phyloP scores from a whole-genome alignment of 1,284 basidiomycete species.

The Leccinum subrobustum region DNA sequence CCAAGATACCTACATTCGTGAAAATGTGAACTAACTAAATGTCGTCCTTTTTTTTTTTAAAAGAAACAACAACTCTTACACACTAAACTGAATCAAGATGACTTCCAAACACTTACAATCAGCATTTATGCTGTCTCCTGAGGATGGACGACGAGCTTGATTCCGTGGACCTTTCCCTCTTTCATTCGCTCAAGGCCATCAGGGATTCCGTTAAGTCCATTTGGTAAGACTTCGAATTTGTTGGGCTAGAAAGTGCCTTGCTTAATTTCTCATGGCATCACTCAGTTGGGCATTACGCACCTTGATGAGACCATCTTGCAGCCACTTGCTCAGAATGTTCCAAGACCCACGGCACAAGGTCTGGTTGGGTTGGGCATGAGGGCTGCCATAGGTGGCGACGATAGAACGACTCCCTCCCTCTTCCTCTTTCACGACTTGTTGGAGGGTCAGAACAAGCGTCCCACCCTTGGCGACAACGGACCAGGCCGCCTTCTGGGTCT shows the following conservation, averaged over 20 bases:
- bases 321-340: conserved; percentile 30
- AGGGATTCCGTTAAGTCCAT: conserved; percentile 45
- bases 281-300: conserved; percentile 21
- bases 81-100: background rate
- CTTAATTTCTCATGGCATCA: background rate
- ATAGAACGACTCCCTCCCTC: conserved; percentile 27
- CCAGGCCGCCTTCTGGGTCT: conserved; percentile 34
- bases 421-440: conserved; percentile 22
- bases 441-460: conserved; percentile 25
- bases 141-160: conserved; percentile 50
- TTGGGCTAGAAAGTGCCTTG: conserved; percentile 33
- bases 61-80: conserved; percentile 18
- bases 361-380: conserved; percentile 23
- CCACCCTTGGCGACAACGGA: conserved; percentile 26
- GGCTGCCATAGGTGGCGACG: conserved; percentile 28
- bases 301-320: conserved; percentile 38
- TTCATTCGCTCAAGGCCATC: conserved; percentile 43
- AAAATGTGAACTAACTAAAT: conserved; percentile 1
- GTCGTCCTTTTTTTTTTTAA: background rate
- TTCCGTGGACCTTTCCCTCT: conserved; percentile 42
- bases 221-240: conserved; percentile 42
- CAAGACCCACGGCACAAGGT: conserved; percentile 25
- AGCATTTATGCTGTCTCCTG: conserved; percentile 39
- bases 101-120: background rate
- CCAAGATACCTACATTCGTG: background rate